Evolutionary conservation across 2,329 filamentous ascomycete genomes (phyloP), one percentile per base, ranked within the genome.

Genomic region (Dothideomycetes sp.): DNA sequence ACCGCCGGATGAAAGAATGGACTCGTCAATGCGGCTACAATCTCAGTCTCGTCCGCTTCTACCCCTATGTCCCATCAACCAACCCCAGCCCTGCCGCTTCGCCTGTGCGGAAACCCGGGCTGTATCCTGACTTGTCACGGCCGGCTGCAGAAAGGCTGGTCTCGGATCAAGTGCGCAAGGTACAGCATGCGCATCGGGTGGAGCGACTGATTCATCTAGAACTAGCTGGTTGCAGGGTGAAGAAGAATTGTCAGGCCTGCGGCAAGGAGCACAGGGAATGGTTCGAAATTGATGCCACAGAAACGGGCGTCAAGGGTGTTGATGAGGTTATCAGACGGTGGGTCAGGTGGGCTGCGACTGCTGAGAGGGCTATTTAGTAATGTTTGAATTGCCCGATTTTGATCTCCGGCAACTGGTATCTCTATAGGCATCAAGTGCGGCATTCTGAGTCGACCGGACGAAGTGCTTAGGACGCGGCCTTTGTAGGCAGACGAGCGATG

Each of bases 161-260:
- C 3, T 43, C 44, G 1, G 29, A 49, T 10, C 45, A 49, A 11
- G 63, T 68, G 24, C 72, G 77, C 22, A 93, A 87, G 62, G 82
- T 93, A 16, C 84, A 84, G 3, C 84, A 91, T 60, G 83, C 81
- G 31, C 82, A 93, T 60, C 81, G 84, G 34, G 86, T 96, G 9
- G 91, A 98, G 65, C 72, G 87, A 18, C 63, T 98, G 42, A 81
- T 96, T 33, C 91, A 98, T 59, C 66, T 96, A 11, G 91, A 98
- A 63, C 71, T 96, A n/a, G 70, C 69, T 4, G 69, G 69, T 31
- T 62, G 69, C 49, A 64, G 60, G 60, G 78, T 63, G 43, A 77
- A 70, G 62, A 77, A 58, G 14, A 73, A 74, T 38, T 98, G 91
- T 53, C 68, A 69, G 4, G 73, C 77, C 1, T 98, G 91, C 55